phyloP scores from a whole-genome alignment of 1,139 yeast genomes.

The Suhomyces coccinellae region DNA sequence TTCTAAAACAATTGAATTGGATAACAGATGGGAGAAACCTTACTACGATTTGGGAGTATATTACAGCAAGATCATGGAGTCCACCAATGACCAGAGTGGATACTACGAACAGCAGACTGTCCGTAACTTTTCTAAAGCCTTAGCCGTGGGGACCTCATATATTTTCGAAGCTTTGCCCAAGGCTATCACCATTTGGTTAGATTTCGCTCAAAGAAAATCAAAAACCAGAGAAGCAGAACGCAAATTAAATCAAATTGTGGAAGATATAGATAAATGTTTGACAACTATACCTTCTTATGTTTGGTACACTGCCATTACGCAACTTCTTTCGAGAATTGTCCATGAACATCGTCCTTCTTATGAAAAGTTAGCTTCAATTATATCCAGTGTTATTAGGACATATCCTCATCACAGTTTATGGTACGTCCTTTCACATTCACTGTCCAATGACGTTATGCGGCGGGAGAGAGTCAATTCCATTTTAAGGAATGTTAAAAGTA shows the following conservation, averaged over 20 bases:
- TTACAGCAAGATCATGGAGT: constrained; percentile 73
- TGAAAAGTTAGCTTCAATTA: constrained; percentile 54
- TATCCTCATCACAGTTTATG: constrained; percentile 87
- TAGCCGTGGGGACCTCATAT: constrained; percentile 67
- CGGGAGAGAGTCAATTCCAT: constrained; percentile 47
- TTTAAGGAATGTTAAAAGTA: constrained; percentile 21
- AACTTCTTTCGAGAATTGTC: constrained; percentile 74
- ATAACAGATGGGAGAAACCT: constrained; percentile 72
- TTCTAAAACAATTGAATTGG: constrained; percentile 55
- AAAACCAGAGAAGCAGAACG: constrained; percentile 35
- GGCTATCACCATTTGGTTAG: constrained; percentile 88
- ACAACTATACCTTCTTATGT: constrained; percentile 57
- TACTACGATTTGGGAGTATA: constrained; percentile 81
- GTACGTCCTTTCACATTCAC: constrained; percentile 74
- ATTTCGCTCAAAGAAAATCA: constrained; percentile 54
- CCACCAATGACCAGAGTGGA: constrained; percentile 53
- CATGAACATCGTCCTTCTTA: constrained; percentile 63
- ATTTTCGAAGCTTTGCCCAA: constrained; percentile 88
- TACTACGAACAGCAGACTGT: constrained; percentile 67
- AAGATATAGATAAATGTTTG: constrained; percentile 51
- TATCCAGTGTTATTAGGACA: constrained; percentile 54
- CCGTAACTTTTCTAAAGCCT: constrained; percentile 62
- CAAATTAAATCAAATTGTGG: constrained; percentile 48
- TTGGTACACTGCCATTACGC: constrained; percentile 88
- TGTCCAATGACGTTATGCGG: constrained; percentile 64